Evolutionary conservation across 1,284 basidiomycete genomes (phyloP), one percentile per base, ranked within the genome.

Genomic region (Cutaneotrichosporon cavernicola): DNA sequence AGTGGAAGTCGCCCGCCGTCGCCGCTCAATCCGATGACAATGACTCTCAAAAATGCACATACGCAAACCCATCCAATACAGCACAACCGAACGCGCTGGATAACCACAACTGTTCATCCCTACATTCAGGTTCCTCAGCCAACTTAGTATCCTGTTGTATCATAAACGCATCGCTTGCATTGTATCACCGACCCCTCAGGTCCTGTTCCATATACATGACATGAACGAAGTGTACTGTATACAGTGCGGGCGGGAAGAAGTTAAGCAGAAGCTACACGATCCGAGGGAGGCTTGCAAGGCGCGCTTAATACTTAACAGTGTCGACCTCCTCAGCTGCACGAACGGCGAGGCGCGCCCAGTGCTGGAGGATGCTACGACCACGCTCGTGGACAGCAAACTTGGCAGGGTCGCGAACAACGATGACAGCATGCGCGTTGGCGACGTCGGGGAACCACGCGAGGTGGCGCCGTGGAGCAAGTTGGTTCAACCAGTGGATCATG

Each of bases 391-490:
- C 66, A 8, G 78, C 72, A 49, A 74, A 75, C 32, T 66, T 64
- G 10, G 52, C 55, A 2, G 74, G 70, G 60, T 80, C 76, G 55
- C 78, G 69, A 21, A 77, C 77, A 18, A 78, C 64, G 13, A 72
- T 72, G 30, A 76, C 72, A 3, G 76, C 73, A 68, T 80, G 78
- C 32, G 75, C 69, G 66, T 78, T 80, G 14, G 67, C 43, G 9
- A 74, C 69, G 30, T 75, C 71, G 13, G 78, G 77, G 64, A 74
- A 76, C 74, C 74, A 80, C 40, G 70, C 71, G n/a, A 77, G 55
- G 63, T 72, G 68, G 55, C 77, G 77, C 26, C 62, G 58, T n/a
- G 71, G 60, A 16, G 70, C 65, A 59, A 78, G 66, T 6, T 66
- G 60, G 60, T 75, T 76, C 31, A 80, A 69, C 72, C 75, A 76